A percentile compares a stretch with the other conserved stretches of the same genome.
Conservation (phyloP, 345 rosid species). For the Eucalyptus shirleyi region DNA sequence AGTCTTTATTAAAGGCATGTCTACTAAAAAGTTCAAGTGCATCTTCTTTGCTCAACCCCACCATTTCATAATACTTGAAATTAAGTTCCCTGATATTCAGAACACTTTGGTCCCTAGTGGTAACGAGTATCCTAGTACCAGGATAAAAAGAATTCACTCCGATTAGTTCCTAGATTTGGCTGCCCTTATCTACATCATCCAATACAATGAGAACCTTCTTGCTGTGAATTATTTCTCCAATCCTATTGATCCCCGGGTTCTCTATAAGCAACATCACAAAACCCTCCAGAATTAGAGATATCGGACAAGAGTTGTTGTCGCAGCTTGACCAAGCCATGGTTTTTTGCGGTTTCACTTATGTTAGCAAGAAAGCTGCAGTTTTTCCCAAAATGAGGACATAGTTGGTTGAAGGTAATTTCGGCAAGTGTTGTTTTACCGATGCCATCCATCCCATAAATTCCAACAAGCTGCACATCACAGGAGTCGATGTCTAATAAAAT, state of each 20-base stretch:
- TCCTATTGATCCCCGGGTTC: neutral
- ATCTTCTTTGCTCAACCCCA: fast-evolving
- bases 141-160: fast-evolving
- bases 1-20: fast-evolving
- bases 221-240: neutral
- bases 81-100: fast-evolving
- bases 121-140: neutral
- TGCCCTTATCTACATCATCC: neutral
- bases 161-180: neutral
- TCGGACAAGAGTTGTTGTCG: fast-evolving
- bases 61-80: fast-evolving
- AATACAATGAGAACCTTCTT: neutral
- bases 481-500: too few relatives aligned
- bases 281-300: neutral
- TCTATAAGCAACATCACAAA: fast-evolving
- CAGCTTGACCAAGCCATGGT: fast-evolving
- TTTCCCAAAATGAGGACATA: neutral
- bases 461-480: too few relatives aligned
- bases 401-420: neutral
- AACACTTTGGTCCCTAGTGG: fast-evolving
- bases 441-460: too few relatives aligned
- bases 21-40: neutral
- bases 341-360: fast-evolving
- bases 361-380: fast-evolving
- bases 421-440: too few relatives aligned